Percentiles rank a stretch among this genome's conserved stretches.
Evolutionary conservation across 805 yeast genomes (phyloP).

Genomic region (Schwanniomyces polymorphus): DNA sequence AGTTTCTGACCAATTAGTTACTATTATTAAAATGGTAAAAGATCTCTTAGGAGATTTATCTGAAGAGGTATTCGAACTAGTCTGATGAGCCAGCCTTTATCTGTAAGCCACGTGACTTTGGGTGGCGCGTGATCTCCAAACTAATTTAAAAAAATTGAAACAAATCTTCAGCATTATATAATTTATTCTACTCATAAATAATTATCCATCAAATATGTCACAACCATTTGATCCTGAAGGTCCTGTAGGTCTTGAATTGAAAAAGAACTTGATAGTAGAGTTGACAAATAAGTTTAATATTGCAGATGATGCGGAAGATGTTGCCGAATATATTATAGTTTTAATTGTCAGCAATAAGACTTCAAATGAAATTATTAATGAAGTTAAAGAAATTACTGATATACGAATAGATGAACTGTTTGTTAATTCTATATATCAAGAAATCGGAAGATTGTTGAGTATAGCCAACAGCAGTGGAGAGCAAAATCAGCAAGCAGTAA

Average conservation of each 20-base stretch:
- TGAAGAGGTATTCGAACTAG: constrained; percentile 58
- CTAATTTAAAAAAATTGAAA: background rate
- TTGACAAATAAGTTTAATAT: constrained; percentile 32
- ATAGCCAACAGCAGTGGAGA: constrained; percentile 8
- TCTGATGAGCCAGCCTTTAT: constrained; percentile 8
- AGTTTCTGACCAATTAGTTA: constrained; percentile 63
- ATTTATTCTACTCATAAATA: background rate
- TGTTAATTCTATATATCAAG: constrained; percentile 56
- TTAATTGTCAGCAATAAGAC: constrained; percentile 68
- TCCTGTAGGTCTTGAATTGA: constrained; percentile 35
- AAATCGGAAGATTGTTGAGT: constrained; percentile 44
- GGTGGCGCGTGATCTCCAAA: background rate
- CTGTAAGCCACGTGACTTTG: background rate
- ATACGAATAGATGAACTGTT: constrained; percentile 58
- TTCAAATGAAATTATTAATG: constrained; percentile 58
- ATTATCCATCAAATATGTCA: constrained; percentile 2
- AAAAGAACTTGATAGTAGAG: constrained; percentile 34
- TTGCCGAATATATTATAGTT: constrained; percentile 73
- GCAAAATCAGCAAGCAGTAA: constrained; percentile 8
- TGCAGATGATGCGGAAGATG: constrained; percentile 48
- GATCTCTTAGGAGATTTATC: constrained; percentile 65
- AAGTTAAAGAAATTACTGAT: constrained; percentile 61
- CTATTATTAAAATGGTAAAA: constrained; percentile 53
- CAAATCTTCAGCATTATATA: background rate
- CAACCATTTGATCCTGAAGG: constrained; percentile 39